Evolutionary conservation across 192 early-diverging fungal species (phyloP), one percentile per base, ranked within the genome.

Genomic region (Geranomyces variabilis): DNA sequence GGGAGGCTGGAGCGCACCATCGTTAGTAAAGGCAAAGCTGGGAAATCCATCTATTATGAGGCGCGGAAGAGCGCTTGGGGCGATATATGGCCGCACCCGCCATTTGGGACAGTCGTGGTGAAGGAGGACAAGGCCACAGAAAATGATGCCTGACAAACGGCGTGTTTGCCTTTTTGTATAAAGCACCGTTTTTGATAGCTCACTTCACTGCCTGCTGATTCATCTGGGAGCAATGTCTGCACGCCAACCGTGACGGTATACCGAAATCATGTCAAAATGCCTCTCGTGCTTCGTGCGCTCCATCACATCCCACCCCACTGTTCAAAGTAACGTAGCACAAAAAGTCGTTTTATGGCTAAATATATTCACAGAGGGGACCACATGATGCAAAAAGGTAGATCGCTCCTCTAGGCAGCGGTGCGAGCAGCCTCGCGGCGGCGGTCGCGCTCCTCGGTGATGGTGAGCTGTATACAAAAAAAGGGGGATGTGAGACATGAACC

Each of bases 371-470:
- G 36, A 41, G 36, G 36, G 36, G 36, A 41, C 36, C 36, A 41
- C 36, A 41, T 41, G 36, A 41, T 41, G 36, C 36, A 41, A 41
- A 41, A 41, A 41, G n/a, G 36, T 41, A 41, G 36, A 10, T 41
- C 36, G 36, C 36, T 41, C 36, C 51, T 48, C 64, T 77, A 66
- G 19, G 64, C 56, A 36, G 76, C 63, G 30, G 79, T 69, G 51
- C 72, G 75, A 34, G 78, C 76, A 64, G 69, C 73, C 76, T 85
- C 91, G 71, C 94, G 83, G 74, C 95, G 89, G 47, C 91, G 81
- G 86, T 99, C 97, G 85, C 97, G 93, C 90, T 99, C 96, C 90
- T 99, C 96, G 73, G 96, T 87, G 78, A 99, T 98, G 80, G 94
- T 94, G 76, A 97, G 92, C 93, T 95, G 74, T 15, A 60, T n/a